phyloP scores from a whole-genome alignment of 1,139 yeast species.

The Geotrichum fermentans region DNA sequence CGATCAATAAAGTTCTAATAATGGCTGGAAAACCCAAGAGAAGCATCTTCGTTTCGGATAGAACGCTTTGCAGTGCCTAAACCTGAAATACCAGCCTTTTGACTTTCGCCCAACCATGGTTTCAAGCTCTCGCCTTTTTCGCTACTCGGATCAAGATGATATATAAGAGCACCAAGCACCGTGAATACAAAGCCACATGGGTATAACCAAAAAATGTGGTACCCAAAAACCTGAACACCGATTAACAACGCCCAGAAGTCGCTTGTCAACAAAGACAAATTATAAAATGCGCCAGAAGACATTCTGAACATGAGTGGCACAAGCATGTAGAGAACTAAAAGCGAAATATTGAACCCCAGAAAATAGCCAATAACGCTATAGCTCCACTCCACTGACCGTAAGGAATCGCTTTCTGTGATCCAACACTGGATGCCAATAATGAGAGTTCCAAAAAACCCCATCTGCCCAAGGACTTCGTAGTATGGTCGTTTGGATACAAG shows the following conservation, averaged over 20 bases:
- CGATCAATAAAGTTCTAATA: no score
- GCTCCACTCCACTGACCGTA: constrained; percentile 40
- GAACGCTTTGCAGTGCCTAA: constrained; percentile 40
- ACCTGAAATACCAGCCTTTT: constrained; percentile 40
- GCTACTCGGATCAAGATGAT: constrained; percentile 39
- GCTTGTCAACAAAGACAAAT: constrained; percentile 42
- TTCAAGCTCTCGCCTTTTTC: constrained; percentile 40
- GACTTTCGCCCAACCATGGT: constrained; percentile 44
- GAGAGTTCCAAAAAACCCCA: constrained; percentile 41
- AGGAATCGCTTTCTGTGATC: constrained; percentile 40
- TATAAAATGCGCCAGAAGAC: constrained; percentile 47
- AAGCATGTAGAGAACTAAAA: constrained; percentile 40
- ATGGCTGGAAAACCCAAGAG: no score
- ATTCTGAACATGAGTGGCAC: constrained; percentile 44
- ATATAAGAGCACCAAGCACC: constrained; percentile 41
- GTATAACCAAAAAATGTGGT: constrained; percentile 44
- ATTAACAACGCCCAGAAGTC: constrained; percentile 45
- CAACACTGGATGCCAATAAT: constrained; percentile 44
- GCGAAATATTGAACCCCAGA: constrained; percentile 40
- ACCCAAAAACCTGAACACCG: constrained; percentile 43
- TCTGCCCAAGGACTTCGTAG: constrained; percentile 43
- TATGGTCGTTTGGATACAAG: constrained; percentile 44
- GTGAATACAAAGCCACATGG: constrained; percentile 45
- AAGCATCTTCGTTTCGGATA: no score
- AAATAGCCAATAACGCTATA: constrained; percentile 42